A percentile compares a stretch with the other conserved stretches of the same genome.
Conservation (phyloP, 1,284 basidiomycete genomes). For the Coniferiporia sulphurascens region DNA sequence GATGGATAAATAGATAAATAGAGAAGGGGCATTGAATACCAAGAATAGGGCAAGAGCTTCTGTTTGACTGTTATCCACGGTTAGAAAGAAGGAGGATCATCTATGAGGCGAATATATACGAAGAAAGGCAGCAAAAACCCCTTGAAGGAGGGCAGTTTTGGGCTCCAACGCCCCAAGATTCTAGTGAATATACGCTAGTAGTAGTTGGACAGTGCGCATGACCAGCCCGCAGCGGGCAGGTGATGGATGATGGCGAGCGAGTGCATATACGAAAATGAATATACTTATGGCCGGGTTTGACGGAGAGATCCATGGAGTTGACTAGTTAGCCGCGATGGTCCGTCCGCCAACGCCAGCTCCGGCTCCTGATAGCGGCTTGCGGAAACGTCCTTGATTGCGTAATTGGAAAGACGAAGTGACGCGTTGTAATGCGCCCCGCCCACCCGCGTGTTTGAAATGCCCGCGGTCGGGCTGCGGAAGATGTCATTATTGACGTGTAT, state of each 20-base stretch:
- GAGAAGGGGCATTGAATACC: not conserved
- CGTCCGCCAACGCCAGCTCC: not conserved
- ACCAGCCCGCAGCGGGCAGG: not conserved
- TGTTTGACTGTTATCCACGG: not conserved
- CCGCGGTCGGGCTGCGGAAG: not conserved
- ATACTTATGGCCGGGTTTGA: not conserved
- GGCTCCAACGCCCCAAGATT: not conserved
- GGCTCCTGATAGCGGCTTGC: not conserved
- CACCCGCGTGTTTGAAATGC: not conserved
- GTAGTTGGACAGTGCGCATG: not conserved
- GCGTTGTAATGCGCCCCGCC: not conserved
- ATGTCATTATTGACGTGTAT: not conserved
- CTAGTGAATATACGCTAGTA: not conserved
- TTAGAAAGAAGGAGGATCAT: not conserved
- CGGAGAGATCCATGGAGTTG: not conserved
- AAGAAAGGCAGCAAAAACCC: not conserved
- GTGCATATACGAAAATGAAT: not conserved
- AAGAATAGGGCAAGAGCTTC: not conserved
- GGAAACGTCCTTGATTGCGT: too few species aligned
- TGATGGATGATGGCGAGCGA: not conserved
- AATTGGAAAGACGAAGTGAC: not conserved
- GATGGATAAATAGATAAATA: not conserved
- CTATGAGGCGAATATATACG: not conserved
- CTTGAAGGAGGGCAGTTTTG: not conserved
- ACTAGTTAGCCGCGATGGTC: not conserved